Conservation (phyloP, 441 rosid species). For the Pelargonium fulgidum region DNA sequence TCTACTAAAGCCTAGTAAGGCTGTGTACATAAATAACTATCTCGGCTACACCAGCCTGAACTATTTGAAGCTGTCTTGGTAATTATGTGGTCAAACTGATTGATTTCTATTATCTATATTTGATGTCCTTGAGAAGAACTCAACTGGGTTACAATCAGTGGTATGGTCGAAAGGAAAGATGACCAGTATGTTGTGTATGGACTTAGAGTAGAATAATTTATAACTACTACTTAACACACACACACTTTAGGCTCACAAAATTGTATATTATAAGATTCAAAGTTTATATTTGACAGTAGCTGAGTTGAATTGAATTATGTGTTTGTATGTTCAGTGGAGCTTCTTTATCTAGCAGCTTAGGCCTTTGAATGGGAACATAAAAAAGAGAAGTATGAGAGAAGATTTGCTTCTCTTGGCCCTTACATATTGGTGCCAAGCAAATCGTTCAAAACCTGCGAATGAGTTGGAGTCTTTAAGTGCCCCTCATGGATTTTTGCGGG, state of each 20-base stretch:
- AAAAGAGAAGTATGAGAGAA: no score
- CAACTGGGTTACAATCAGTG: background rate
- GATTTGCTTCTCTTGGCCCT: no score
- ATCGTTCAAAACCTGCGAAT: no score
- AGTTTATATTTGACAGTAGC: background rate
- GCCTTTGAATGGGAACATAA: no score
- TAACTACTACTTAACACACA: background rate
- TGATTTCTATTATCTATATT: background rate
- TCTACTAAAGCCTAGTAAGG: no score
- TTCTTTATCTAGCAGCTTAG: no score
- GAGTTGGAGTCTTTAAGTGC: no score
- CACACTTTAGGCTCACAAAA: constrained; percentile 5
- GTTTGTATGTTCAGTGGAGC: background rate
- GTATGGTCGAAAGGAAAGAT: constrained; percentile 4
- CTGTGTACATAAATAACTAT: no score
- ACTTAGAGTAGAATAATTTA: background rate
- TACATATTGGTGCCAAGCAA: no score
- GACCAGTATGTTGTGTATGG: background rate
- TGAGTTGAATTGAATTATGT: background rate
- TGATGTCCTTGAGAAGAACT: constrained; percentile 5
- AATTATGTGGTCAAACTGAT: constrained; percentile 10
- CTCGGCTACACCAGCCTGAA: no score
- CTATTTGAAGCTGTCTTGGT: constrained; percentile 11
- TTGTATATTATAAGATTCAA: background rate
- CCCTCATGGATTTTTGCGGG: background rate